Conservation (phyloP, 192 early-diverging fungal species). For the Backusella sp. region DNA sequence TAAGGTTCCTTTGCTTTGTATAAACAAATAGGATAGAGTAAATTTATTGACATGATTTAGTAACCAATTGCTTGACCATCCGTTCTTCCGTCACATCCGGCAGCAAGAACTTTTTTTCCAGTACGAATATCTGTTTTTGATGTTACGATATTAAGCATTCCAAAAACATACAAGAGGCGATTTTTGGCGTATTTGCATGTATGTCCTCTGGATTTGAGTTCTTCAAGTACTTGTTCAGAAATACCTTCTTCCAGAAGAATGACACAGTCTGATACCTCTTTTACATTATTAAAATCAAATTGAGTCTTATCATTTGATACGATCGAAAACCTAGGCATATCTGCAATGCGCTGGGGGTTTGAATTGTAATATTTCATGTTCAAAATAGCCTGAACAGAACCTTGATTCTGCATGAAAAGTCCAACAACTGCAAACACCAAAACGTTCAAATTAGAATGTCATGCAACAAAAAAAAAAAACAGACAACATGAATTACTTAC, state of each 20-base stretch:
- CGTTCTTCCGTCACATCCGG: constrained; percentile 53
- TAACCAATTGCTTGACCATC: constrained; percentile 56
- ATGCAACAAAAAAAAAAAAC: too few species aligned
- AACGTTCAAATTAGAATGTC: too few species aligned
- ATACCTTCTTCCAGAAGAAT: constrained; percentile 70
- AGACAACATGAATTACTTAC: constrained; percentile 4
- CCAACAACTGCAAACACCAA: constrained; percentile 58
- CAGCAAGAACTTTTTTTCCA: constrained; percentile 46
- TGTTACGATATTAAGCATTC: constrained; percentile 69
- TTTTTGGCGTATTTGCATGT: constrained; percentile 18
- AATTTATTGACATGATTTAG: constrained; percentile 6
- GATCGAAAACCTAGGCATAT: constrained; percentile 67
- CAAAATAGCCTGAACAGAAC: constrained; percentile 74
- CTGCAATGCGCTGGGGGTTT: constrained; percentile 64
- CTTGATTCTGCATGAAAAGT: constrained; percentile 79
- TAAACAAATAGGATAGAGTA: too few species aligned
- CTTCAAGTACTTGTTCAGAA: constrained; percentile 31
- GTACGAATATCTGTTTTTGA: constrained; percentile 32
- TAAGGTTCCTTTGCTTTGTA: too few species aligned
- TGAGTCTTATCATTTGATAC: constrained; percentile 30
- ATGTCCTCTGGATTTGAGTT: constrained; percentile 61
- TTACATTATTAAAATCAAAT: constrained; percentile 15
- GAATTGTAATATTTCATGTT: constrained; percentile 58
- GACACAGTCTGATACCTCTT: constrained; percentile 19
- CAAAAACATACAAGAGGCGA: constrained; percentile 45